Conservation (phyloP, 106 monocot species). For the Iris macrosiphon region DNA sequence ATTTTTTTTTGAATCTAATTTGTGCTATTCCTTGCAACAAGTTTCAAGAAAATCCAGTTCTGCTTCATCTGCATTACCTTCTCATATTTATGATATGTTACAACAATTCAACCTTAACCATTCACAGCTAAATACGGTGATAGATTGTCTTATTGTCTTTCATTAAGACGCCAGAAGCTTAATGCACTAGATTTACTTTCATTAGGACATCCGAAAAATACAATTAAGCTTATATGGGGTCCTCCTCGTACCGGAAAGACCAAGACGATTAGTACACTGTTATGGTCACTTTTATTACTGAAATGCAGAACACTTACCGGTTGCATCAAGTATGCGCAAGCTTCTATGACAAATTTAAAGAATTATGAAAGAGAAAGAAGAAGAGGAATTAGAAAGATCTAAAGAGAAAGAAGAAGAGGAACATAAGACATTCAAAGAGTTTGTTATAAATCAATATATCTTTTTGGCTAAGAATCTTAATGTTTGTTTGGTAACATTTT, state of each 20-base stretch:
- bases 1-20: too few species aligned
- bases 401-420: background rate
- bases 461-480: background rate
- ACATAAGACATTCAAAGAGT: background rate
- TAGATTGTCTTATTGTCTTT: conserved; percentile 17
- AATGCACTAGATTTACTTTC: too few species aligned
- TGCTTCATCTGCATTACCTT: background rate
- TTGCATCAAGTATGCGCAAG: conserved; percentile 27
- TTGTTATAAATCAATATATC: background rate
- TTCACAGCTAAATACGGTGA: conserved; percentile 21
- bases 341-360: conserved; percentile 9
- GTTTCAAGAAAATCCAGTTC: too few species aligned
- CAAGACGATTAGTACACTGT: conserved; percentile 28
- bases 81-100: background rate
- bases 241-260: conserved; percentile 87
- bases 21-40: too few species aligned
- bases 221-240: conserved; percentile 61
- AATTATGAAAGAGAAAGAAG: background rate
- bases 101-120: conserved; percentile 7
- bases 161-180: background rate
- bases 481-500: background rate
- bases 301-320: conserved; percentile 31
- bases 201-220: too few species aligned
- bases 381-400: too few species aligned
- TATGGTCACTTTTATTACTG: conserved; percentile 23